A percentile compares a stretch with the other conserved stretches of the same genome.
Evolutionary conservation across 192 early-diverging fungal species (phyloP).

Genomic region (Backusella psychrophila): DNA sequence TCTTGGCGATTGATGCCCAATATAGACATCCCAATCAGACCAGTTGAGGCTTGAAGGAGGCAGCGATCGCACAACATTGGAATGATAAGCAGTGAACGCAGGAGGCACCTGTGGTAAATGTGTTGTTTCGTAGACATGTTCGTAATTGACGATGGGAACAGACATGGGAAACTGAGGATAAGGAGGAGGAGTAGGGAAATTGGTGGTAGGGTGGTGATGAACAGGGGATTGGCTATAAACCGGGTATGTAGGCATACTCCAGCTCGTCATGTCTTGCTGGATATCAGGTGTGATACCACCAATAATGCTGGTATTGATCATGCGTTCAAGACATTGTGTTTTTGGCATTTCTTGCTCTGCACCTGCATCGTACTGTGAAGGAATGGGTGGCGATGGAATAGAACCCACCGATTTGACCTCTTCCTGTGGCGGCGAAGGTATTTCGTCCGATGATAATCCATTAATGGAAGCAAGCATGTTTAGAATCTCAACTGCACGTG

Average conservation of each 20-base stretch:
- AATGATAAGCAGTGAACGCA: not conserved
- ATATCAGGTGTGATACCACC: constrained; percentile 22
- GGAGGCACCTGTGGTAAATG: not conserved
- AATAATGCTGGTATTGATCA: constrained; percentile 19
- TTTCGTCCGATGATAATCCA: not conserved
- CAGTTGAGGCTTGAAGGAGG: constrained; percentile 30
- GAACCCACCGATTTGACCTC: not conserved
- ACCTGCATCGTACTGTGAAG: not conserved
- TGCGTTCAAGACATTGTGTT: constrained; percentile 2
- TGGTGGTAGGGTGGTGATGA: not conserved
- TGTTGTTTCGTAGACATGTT: not conserved
- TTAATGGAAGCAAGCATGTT: constrained; percentile 6
- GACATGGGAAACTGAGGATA: not conserved
- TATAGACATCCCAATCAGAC: constrained; percentile 26
- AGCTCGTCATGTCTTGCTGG: not conserved
- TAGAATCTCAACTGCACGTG: constrained; percentile 13
- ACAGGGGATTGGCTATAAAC: not conserved
- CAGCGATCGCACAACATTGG: not conserved
- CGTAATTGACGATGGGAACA: not conserved
- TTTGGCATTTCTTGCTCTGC: constrained; percentile 11
- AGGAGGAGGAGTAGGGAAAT: not conserved
- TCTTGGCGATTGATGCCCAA: constrained; percentile 17
- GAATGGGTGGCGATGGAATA: not conserved
- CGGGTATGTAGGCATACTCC: not conserved
- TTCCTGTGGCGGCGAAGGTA: not conserved